phyloP scores from a whole-genome alignment of 2,329 filamentous ascomycete species.

The Trichoderma semiorbis region DNA sequence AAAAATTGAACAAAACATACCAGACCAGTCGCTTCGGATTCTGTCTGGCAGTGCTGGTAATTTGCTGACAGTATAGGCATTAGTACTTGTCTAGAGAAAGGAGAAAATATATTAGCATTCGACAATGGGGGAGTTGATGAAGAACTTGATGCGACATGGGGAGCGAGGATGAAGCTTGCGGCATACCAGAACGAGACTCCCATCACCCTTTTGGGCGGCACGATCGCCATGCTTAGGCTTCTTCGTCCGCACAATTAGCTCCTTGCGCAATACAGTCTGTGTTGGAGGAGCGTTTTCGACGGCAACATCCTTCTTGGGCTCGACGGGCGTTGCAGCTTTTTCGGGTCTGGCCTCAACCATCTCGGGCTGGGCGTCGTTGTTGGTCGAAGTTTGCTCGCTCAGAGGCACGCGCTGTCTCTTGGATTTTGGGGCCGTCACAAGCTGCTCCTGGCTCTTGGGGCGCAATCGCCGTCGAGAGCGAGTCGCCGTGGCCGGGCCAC shows the following conservation, averaged over 20 bases:
- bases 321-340: constrained; percentile 42
- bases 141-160: constrained; percentile 9
- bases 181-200: constrained; percentile 62
- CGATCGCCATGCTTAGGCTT: constrained; percentile 62
- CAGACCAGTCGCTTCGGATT: constrained; percentile 62
- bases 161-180: not conserved
- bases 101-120: constrained; percentile 21
- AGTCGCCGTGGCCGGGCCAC: constrained; percentile 53
- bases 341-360: constrained; percentile 55
- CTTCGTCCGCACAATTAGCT: constrained; percentile 59
- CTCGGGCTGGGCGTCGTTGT: constrained; percentile 49
- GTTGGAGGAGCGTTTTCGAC: constrained; percentile 37
- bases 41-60: constrained; percentile 77
- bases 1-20: constrained; percentile 46
- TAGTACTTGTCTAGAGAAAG: constrained; percentile 66
- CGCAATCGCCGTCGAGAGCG: constrained; percentile 61
- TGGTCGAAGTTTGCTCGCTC: constrained; percentile 54
- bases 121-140: not conserved
- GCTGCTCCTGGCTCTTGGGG: constrained; percentile 53
- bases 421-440: constrained; percentile 57
- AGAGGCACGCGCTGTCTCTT: constrained; percentile 60
- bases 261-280: constrained; percentile 42
- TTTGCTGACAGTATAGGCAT: constrained; percentile 81
- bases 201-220: constrained; percentile 60
- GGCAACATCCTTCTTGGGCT: constrained; percentile 43